Evolutionary conservation across 1,284 basidiomycete genomes (phyloP).

Genomic region (Rugosomyces carneus): DNA sequence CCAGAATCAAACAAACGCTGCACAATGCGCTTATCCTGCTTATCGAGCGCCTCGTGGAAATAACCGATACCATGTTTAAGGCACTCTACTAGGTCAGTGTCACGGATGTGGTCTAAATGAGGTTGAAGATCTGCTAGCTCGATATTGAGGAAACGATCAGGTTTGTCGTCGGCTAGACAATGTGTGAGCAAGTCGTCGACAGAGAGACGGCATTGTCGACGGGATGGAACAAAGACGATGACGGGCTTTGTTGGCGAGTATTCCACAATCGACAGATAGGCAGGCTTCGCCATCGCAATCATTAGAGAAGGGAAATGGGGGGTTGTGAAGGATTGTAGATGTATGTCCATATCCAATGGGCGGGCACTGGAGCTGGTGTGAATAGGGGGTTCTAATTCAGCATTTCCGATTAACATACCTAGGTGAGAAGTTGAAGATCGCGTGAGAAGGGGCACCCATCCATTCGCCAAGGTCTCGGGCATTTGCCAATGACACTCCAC

Average conservation of each 20-base stretch:
- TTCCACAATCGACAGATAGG: slow-evolving; percentile 91
- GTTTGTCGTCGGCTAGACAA: slow-evolving; percentile 82
- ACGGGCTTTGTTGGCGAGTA: slow-evolving; percentile 84
- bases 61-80: slow-evolving; percentile 91
- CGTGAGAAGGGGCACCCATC: slow-evolving; percentile 91
- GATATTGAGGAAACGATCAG: slow-evolving; percentile 87
- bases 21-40: slow-evolving; percentile 90
- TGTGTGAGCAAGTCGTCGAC: slow-evolving; percentile 91
- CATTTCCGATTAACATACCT: slow-evolving; percentile 40
- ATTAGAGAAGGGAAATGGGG: slow-evolving; percentile 98
- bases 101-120: slow-evolving; percentile 82
- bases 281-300: slow-evolving; percentile 99
- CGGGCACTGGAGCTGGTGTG: slow-evolving; percentile 56
- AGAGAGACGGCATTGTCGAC: slow-evolving; percentile 90
- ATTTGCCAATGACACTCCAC: slow-evolving; percentile 93
- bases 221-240: slow-evolving; percentile 89
- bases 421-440: slow-evolving; percentile 92
- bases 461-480: slow-evolving; percentile 95
- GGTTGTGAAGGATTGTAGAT: slow-evolving; percentile 91
- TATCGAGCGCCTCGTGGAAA: slow-evolving; percentile 91
- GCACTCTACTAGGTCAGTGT: slow-evolving; percentile 75
- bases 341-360: slow-evolving; percentile 95
- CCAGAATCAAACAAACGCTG: slow-evolving; percentile 92
- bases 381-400: not conserved
- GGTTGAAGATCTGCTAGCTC: slow-evolving; percentile 80